Evolutionary conservation across 2,329 filamentous ascomycete species (phyloP).

Genomic region (Tolypocladium tropicale): DNA sequence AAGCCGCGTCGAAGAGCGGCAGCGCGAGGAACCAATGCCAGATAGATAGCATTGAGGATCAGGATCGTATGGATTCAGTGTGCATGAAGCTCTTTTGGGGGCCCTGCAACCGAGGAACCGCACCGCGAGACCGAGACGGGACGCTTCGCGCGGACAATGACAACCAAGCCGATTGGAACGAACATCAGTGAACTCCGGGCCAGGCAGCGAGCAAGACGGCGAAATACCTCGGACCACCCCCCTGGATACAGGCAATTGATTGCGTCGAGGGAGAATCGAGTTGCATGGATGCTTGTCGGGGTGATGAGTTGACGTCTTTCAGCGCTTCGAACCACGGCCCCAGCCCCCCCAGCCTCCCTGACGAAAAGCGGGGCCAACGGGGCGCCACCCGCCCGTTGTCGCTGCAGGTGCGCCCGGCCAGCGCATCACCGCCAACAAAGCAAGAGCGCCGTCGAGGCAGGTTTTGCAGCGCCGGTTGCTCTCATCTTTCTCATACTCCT

Average conservation of each 20-base stretch:
- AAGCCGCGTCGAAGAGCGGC: too few relatives aligned
- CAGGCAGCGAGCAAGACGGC: neutral
- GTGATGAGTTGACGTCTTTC: neutral
- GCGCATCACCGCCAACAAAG: neutral
- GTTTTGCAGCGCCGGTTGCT: neutral
- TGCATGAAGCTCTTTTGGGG: too few relatives aligned
- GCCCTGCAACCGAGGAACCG: too few relatives aligned
- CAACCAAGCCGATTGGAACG: too few relatives aligned
- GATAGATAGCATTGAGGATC: too few relatives aligned
- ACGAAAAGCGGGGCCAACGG: slow-evolving; percentile 2
- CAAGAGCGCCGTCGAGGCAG: neutral
- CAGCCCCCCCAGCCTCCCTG: slow-evolving; percentile 5
- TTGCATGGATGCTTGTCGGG: neutral
- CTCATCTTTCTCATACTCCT: neutral
- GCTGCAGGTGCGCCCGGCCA: slow-evolving; percentile 3
- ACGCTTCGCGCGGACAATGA: too few relatives aligned
- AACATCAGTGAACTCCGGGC: too few relatives aligned
- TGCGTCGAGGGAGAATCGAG: neutral
- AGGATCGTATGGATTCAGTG: too few relatives aligned
- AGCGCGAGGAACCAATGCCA: too few relatives aligned
- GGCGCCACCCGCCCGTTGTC: slow-evolving; percentile 3
- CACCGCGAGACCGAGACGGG: too few relatives aligned
- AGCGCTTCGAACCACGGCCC: neutral
- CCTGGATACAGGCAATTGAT: neutral
- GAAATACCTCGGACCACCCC: too few relatives aligned